Evolutionary conservation across 495 filamentous ascomycete genomes (phyloP), one percentile per base, ranked within the genome.

Genomic region (Cryomyces antarcticus): DNA sequence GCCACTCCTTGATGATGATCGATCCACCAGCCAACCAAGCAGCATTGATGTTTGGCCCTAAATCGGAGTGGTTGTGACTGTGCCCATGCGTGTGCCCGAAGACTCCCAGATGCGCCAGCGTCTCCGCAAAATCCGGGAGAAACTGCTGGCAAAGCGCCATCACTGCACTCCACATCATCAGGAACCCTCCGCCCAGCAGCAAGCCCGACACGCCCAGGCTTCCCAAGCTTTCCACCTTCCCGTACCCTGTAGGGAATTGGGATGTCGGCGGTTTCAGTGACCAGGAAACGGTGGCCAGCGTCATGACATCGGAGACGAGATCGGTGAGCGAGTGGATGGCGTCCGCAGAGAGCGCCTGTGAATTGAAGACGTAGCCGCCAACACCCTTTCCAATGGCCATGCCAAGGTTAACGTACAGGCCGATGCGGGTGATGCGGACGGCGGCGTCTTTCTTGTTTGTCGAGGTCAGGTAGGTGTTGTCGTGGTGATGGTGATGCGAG

Each of bases 191-290:
- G 41, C 73, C 72, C 11, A 96, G 70, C 49, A 97, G 65, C 54
- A 97, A 73, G 37, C 82, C 77, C 45, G 84, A 93, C 13, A 97
- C 89, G 10, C 89, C 92, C 51, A 97, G 58, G 10, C 84, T 85
- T 9, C 89, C 89, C 57, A 97, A 64, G 52, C 83, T 89, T 64
- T 97, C 89, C n/a, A 97, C 70, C 64, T 97, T 97, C 46, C 89
- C 89, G 53, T 92, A 97, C 5, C 89, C 89, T 52, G 72, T 69
- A 11, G 89, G 89, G 57, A 94, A 96, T 31, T 70, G 67, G 30
- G 75, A 69, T 10, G 80, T 82, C 1, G 89, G 87, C 24, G 80
- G 77, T 48, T 77, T 80, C 31, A 95, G 59, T 31, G 84, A 87
- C 77, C 82, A 93, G 1, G 86, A 80, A 41, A 97, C 84, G 28